These are phyloP conservation scores for Penicillium lagena DNA, from an alignment of 495 filamentous ascomycete genomes.

Conservation along the genomic window DNA sequence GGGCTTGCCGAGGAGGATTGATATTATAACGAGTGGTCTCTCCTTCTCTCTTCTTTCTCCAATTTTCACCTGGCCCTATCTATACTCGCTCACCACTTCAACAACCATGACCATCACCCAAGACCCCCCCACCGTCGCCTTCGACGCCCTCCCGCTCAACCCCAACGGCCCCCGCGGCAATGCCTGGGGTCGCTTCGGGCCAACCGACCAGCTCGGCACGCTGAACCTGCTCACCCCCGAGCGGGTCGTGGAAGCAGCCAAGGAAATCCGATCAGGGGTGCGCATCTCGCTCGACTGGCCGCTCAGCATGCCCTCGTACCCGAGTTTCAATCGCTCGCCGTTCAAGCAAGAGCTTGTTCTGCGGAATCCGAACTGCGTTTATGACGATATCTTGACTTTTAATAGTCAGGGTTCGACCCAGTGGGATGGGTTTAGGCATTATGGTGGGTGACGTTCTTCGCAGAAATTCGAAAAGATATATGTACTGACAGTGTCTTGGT, in stretches of 20 bases:
- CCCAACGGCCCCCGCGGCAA: constrained; percentile 40
- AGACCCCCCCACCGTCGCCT: constrained; percentile 12
- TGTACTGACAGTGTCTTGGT: constrained; percentile 1
- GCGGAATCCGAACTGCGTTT: constrained; percentile 31
- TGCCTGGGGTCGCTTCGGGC: constrained; percentile 47
- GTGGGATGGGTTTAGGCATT: constrained; percentile 49
- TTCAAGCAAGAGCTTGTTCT: constrained; percentile 33
- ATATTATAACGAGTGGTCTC: neutral
- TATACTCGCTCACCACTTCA: too few species aligned
- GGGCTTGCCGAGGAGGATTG: too few species aligned
- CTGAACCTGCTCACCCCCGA: constrained; percentile 46
- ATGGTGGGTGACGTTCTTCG: constrained; percentile 15
- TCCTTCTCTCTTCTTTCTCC: neutral
- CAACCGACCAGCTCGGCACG: constrained; percentile 42
- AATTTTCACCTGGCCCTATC: neutral
- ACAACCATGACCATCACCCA: constrained; percentile 3
- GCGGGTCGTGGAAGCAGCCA: constrained; percentile 39
- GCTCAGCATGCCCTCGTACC: constrained; percentile 29
- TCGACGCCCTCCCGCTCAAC: constrained; percentile 43
- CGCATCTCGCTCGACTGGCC: constrained; percentile 45
- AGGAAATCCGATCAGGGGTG: constrained; percentile 47
- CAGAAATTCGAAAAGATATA: neutral
- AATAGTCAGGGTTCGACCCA: constrained; percentile 40
- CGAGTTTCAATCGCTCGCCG: constrained; percentile 27
- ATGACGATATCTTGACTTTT: constrained; percentile 51